phyloP scores from a whole-genome alignment of 2,329 filamentous ascomycete genomes.

The Exophiala spinifera region DNA sequence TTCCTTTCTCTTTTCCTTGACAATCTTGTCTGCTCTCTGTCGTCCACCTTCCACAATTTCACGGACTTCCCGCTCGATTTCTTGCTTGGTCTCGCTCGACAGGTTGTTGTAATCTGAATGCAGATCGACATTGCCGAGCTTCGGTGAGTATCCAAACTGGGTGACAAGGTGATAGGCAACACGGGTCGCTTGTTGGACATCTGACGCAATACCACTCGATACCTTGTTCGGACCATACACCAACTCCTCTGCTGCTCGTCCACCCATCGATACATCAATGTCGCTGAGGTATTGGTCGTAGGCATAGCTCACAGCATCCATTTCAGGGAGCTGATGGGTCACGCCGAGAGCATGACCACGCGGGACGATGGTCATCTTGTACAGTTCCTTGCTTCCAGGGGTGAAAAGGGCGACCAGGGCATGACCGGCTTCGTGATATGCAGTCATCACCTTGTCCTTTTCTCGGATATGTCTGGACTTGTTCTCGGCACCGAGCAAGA shows the following conservation, averaged over 20 bases:
- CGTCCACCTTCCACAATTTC: slow-evolving; percentile 79
- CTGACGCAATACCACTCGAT: slow-evolving; percentile 79
- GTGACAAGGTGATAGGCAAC: slow-evolving; percentile 87
- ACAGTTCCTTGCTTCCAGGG: slow-evolving; percentile 71
- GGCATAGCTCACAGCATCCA: slow-evolving; percentile 78
- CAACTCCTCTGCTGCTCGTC: slow-evolving; percentile 85
- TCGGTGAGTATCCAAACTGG: slow-evolving; percentile 80
- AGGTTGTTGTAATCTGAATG: slow-evolving; percentile 74
- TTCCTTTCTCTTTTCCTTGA: slow-evolving; percentile 74
- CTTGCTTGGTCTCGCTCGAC: slow-evolving; percentile 78
- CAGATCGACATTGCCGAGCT: slow-evolving; percentile 87
- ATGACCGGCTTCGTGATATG: slow-evolving; percentile 94
- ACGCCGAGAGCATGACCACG: slow-evolving; percentile 82
- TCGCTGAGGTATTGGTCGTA: slow-evolving; percentile 77
- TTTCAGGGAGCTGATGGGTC: slow-evolving; percentile 82
- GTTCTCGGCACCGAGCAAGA: slow-evolving; percentile 93
- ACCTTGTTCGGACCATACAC: slow-evolving; percentile 89
- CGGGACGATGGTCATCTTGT: slow-evolving; percentile 96
- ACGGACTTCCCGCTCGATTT: slow-evolving; percentile 86
- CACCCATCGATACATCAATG: slow-evolving; percentile 78
- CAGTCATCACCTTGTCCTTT: slow-evolving; percentile 87
- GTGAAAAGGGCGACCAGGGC: slow-evolving; percentile 85
- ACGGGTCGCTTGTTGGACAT: slow-evolving; percentile 77
- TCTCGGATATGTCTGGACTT: slow-evolving; percentile 85
- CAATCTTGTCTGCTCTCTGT: slow-evolving; percentile 65